Conservation (phyloP, 768 basidiomycete genomes). For the Kwoniella mangroviensis region DNA sequence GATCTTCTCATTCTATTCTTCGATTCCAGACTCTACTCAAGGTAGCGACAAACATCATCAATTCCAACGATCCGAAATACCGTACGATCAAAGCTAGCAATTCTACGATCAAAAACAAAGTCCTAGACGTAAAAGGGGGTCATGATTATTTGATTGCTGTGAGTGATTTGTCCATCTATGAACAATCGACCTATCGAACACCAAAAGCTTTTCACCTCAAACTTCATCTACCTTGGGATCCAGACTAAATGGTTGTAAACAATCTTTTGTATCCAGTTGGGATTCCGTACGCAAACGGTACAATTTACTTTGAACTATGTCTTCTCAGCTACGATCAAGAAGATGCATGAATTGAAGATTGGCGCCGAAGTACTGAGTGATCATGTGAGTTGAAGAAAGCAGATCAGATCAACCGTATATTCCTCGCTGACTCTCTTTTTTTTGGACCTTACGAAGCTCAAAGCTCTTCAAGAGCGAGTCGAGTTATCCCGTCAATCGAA, state of each 20-base stretch:
- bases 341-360: constrained; percentile 41
- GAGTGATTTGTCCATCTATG: constrained; percentile 9
- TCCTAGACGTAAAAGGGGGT: constrained; percentile 42
- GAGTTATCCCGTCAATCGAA: constrained; percentile 15
- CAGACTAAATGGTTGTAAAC: neutral
- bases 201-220: no score
- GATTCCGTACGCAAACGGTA: constrained; percentile 42
- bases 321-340: constrained; percentile 32
- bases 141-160: constrained; percentile 51
- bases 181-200: neutral
- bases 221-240: neutral
- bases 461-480: constrained; percentile 31
- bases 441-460: constrained; percentile 18
- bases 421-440: neutral
- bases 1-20: neutral
- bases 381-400: constrained; percentile 36
- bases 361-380: constrained; percentile 39
- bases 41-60: constrained; percentile 44
- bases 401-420: neutral
- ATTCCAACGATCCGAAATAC: constrained; percentile 44
- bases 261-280: constrained; percentile 32
- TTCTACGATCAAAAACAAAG: constrained; percentile 42
- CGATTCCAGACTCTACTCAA: constrained; percentile 46
- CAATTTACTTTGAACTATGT: constrained; percentile 41
- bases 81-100: constrained; percentile 42